These are phyloP conservation scores for Ceratobasidium sp. DNA, from an alignment of 1,284 basidiomycete genomes.

Conservation along the genomic window DNA sequence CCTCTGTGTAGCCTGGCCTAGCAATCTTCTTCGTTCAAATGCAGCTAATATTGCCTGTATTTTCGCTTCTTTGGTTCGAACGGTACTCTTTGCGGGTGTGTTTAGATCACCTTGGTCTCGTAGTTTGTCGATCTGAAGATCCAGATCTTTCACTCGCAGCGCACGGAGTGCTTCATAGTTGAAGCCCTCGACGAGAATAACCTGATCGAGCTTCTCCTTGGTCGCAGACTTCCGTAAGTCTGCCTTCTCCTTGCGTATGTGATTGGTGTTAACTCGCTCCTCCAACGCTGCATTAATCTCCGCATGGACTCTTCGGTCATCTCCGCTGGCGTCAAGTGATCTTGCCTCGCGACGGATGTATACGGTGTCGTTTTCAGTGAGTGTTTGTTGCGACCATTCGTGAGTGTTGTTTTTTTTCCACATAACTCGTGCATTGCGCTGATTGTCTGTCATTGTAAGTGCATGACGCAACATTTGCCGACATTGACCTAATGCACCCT, in stretches of 20 bases:
- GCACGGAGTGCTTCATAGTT: not conserved
- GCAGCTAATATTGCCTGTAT: not conserved
- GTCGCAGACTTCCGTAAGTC: not conserved
- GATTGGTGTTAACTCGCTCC: not conserved
- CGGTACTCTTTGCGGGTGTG: not conserved
- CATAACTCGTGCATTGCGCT: slow-evolving; percentile 22
- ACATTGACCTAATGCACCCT: slow-evolving; percentile 24
- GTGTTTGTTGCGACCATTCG: not conserved
- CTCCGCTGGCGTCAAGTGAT: slow-evolving; percentile 2
- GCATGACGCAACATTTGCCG: slow-evolving; percentile 4
- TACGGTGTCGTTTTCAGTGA: not conserved
- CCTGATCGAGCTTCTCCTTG: not conserved
- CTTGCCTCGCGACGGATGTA: not conserved
- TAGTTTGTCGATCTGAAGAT: slow-evolving; percentile 23
- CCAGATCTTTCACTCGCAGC: not conserved
- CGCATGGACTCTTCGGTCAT: not conserved
- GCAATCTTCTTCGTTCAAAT: too few species aligned
- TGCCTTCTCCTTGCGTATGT: not conserved
- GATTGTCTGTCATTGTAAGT: slow-evolving; percentile 16
- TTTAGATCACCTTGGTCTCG: not conserved
- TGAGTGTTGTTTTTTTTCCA: slow-evolving; percentile 6
- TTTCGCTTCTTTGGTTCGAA: slow-evolving; percentile 10
- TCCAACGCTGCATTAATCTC: not conserved
- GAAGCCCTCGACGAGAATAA: not conserved
- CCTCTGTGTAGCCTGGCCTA: too few species aligned